phyloP scores from a whole-genome alignment of 345 rosid genomes.

The Gossypioides kirkii region DNA sequence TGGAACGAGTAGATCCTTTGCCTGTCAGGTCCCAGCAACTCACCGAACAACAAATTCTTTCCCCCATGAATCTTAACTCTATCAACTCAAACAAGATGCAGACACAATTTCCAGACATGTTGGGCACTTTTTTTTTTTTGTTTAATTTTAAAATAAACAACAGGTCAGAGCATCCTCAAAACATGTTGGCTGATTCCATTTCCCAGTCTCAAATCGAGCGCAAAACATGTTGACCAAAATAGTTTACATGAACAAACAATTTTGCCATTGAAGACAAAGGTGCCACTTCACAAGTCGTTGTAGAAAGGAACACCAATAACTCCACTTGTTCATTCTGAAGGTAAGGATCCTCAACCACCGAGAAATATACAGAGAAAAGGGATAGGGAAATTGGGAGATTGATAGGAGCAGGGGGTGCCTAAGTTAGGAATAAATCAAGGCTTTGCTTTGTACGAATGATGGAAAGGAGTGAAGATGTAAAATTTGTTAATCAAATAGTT shows the following conservation, averaged over 20 bases:
- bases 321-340: background rate
- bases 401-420: background rate
- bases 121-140: too few species aligned
- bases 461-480: too few species aligned
- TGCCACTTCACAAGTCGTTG: background rate
- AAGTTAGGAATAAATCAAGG: background rate
- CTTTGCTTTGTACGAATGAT: too few species aligned
- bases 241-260: background rate
- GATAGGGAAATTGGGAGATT: background rate
- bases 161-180: too few species aligned
- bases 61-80: background rate
- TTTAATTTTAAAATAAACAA: too few species aligned
- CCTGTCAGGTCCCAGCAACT: background rate
- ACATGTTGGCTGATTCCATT: too few species aligned
- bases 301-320: background rate
- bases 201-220: too few species aligned
- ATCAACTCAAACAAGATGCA: background rate
- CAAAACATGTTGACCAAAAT: too few species aligned
- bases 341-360: background rate
- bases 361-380: background rate
- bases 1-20: background rate
- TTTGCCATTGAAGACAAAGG: background rate
- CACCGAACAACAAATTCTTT: background rate
- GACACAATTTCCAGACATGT: too few species aligned
- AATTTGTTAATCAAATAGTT: too few species aligned